Percentiles rank a stretch among this genome's conserved stretches.
Evolutionary conservation across 805 yeast genomes (phyloP).

Genomic region (Lipomyces mesembrius): DNA sequence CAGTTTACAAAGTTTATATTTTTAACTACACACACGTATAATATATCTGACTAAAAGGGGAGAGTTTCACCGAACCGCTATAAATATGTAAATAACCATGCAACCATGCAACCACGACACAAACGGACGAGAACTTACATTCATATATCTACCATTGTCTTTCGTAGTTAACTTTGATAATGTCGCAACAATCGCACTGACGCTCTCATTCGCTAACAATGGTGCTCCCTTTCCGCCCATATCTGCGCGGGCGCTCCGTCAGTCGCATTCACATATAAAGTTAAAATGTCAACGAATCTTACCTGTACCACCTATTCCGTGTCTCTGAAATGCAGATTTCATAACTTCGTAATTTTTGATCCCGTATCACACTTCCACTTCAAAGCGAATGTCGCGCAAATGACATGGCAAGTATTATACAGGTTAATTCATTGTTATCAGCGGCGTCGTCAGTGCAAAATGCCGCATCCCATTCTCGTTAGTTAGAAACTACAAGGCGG

Average conservation of each 20-base stretch:
- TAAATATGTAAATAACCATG: background rate
- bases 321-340: too few species aligned
- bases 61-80: slow-evolving; percentile 11
- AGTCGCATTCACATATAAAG: background rate
- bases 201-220: slow-evolving; percentile 12
- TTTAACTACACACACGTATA: background rate
- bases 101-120: background rate
- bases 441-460: too few species aligned
- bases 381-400: too few species aligned
- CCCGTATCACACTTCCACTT: too few species aligned
- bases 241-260: background rate
- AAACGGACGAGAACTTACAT: slow-evolving; percentile 5
- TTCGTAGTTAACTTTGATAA: background rate
- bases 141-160: slow-evolving; percentile 17
- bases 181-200: slow-evolving; percentile 10
- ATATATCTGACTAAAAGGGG: slow-evolving; percentile 8
- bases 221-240: slow-evolving; percentile 16
- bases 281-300: background rate
- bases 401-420: too few species aligned
- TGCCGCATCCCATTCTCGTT: too few species aligned
- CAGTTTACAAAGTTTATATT: background rate
- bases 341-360: too few species aligned
- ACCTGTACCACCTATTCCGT: background rate
- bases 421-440: too few species aligned
- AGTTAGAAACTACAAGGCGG: too few species aligned